phyloP scores from a whole-genome alignment of 495 filamentous ascomycete genomes.

The Penicillium silybi region DNA sequence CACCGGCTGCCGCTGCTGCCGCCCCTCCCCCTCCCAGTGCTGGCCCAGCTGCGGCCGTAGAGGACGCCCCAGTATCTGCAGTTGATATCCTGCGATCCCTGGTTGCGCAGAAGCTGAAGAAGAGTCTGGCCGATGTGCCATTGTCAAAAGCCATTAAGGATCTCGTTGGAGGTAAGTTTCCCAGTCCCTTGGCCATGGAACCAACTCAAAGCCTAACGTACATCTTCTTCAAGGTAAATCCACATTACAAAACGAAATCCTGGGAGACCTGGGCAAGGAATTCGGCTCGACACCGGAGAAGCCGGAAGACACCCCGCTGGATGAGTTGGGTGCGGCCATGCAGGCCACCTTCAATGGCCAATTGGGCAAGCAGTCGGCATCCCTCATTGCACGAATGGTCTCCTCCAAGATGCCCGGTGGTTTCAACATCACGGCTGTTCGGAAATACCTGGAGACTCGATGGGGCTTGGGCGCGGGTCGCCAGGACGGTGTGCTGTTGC shows the following conservation, averaged over 20 bases:
- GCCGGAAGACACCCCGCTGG: conserved; percentile 93
- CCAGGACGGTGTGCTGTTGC: conserved; percentile 85
- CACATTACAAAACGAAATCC: conserved; percentile 94
- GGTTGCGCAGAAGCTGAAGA: conserved; percentile 99
- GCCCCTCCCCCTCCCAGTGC: conserved; percentile 63
- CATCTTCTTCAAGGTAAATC: conserved; percentile 67
- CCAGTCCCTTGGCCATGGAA: background rate
- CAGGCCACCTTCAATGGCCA: conserved; percentile 97
- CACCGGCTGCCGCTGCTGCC: conserved; percentile 53
- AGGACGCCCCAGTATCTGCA: conserved; percentile 81
- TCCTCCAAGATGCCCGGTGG: conserved; percentile 99
- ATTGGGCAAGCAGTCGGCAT: conserved; percentile 93
- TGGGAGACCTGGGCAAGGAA: conserved; percentile 94
- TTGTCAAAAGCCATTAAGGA: conserved; percentile 98
- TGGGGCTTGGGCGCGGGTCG: conserved; percentile 87
- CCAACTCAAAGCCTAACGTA: background rate
- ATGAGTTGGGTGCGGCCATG: conserved; percentile 93
- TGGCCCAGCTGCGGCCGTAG: conserved; percentile 84
- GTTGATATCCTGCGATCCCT: conserved; percentile 85
- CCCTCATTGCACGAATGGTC: conserved; percentile 87
- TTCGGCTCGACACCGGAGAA: conserved; percentile 98
- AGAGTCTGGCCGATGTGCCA: conserved; percentile 81
- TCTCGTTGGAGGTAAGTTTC: conserved; percentile 82
- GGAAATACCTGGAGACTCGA: conserved; percentile 90
- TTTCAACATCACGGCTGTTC: conserved; percentile 93